Evolutionary conservation across 176 grass and related monocot species (phyloP), one percentile per base, ranked within the genome.

Genomic region (Zea luxurians): DNA sequence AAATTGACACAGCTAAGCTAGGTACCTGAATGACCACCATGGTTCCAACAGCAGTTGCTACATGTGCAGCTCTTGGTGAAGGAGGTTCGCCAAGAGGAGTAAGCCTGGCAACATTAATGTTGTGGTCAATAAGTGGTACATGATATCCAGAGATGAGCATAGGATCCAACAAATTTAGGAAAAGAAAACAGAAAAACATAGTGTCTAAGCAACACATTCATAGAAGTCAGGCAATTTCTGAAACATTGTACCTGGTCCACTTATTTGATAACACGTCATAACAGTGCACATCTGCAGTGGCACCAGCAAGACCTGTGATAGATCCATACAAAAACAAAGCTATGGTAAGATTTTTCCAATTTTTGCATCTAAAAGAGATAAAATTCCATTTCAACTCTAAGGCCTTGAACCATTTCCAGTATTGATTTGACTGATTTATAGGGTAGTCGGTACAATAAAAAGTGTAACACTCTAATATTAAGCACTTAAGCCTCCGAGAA

Each of bases 21-120:
- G 27, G 57, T 90, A 95, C 96, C 96, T 99, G 96, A 88, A 99
- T 93, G 71, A 94, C 96, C 75, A 99, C 96, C 96, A 99, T 99
- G 54, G 96, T 99, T 58, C 96, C 96, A 86, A 99, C 92, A 78
- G 96, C 90, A 86, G 96, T 86, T 38, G 96, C 96, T 66, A 92
- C 96, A 85, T 99, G 96, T 15, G 96, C 96, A 48, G 96, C 96
- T 87, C 96, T 92, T 81, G 96, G 96, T 83, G 96, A 99, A 43
- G 96, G 96, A 64, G 92, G 91, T 78, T 99, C 96, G 46, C 96
- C 96, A 81, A 90, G 85, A 78, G 96, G 96, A 70, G 85, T 95
- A 82, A 99, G 66, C 87, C 96, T 99, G 73, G 80, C n/a, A 83
- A 82, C 20, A 77, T 45, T 57, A 61, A 61, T 58, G 66, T 21